These are phyloP conservation scores for Claviceps africana DNA, from an alignment of 2,329 filamentous ascomycete genomes.

Conservation along the genomic window DNA sequence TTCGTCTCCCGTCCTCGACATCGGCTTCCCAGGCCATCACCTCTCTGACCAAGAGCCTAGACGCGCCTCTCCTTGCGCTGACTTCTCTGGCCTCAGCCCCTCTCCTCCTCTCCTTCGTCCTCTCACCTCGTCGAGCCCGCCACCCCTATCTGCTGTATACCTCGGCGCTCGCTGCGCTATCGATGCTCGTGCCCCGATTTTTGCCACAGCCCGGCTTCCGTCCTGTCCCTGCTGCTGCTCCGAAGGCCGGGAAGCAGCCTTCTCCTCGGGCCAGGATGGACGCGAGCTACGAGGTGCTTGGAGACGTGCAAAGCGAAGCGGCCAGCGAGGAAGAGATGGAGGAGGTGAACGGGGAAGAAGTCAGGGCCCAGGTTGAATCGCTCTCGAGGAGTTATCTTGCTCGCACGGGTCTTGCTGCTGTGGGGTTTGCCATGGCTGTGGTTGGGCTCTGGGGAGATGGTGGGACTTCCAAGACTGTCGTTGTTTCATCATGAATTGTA, in stretches of 20 bases:
- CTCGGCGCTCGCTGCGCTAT: constrained; percentile 50
- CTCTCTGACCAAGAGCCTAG: constrained; percentile 48
- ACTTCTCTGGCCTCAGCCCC: constrained; percentile 55
- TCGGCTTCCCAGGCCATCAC: constrained; percentile 57
- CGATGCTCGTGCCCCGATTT: constrained; percentile 38
- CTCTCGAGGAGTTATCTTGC: constrained; percentile 40
- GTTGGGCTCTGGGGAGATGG: constrained; percentile 55
- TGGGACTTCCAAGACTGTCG: constrained; percentile 26
- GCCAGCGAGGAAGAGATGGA: constrained; percentile 37
- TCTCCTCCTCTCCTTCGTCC: constrained; percentile 61
- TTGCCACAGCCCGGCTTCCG: constrained; percentile 23
- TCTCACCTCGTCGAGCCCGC: constrained; percentile 60
- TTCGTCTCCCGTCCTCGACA: constrained; percentile 63
- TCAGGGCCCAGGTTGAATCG: constrained; percentile 40
- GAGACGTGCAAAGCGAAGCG: constrained; percentile 35
- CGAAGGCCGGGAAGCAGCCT: constrained; percentile 16
- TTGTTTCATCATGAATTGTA: constrained; percentile 18
- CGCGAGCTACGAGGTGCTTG: constrained; percentile 56
- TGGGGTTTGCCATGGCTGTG: constrained; percentile 47
- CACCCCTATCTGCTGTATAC: constrained; percentile 91
- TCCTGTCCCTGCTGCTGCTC: constrained; percentile 12
- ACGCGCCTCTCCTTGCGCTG: constrained; percentile 52
- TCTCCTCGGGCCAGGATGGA: constrained; percentile 41
- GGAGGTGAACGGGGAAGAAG: constrained; percentile 48
- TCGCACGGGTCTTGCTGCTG: constrained; percentile 37